These are phyloP conservation scores for Kuraishia hungarica DNA, from an alignment of 805 yeast genomes.

Conservation along the genomic window DNA sequence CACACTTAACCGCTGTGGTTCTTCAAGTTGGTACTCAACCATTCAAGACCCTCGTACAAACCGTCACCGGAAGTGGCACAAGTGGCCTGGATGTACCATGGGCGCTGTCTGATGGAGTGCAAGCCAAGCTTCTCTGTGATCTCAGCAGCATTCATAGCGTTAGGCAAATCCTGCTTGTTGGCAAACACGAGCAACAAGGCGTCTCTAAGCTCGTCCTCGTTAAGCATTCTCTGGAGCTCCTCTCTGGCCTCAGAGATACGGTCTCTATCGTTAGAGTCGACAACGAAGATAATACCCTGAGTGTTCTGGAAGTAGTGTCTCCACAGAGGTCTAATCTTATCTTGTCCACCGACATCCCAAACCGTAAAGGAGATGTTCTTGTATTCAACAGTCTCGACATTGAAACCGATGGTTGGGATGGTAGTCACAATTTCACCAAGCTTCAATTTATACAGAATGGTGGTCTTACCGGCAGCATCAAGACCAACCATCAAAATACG, in stretches of 20 bases:
- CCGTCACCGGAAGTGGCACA: constrained; percentile 99
- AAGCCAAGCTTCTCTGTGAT: constrained; percentile 94
- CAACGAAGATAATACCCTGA: constrained; percentile 96
- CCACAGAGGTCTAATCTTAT: constrained; percentile 97
- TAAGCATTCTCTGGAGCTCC: constrained; percentile 95
- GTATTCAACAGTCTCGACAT: constrained; percentile 95
- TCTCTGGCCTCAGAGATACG: constrained; percentile 98
- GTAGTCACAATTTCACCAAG: constrained; percentile 95
- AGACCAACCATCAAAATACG: constrained; percentile 97
- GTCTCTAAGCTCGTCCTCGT: constrained; percentile 96
- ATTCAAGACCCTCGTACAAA: constrained; percentile 93
- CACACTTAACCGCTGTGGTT: constrained; percentile 29
- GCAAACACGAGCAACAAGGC: constrained; percentile 94
- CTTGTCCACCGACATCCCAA: constrained; percentile 99
- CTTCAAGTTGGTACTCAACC: constrained; percentile 90
- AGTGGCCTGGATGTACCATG: constrained; percentile 98
- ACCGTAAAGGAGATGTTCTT: constrained; percentile 94
- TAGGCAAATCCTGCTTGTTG: constrained; percentile 97
- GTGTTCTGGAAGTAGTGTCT: constrained; percentile 98
- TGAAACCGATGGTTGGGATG: constrained; percentile 95
- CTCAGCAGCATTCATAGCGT: constrained; percentile 98
- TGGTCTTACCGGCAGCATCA: constrained; percentile 98
- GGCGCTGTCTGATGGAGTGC: constrained; percentile 96
- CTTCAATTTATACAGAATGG: constrained; percentile 89
- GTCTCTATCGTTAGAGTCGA: constrained; percentile 96